Base-by-base conservation (phyloP, 176 grass and related monocot species). In the Aechmea fasciata region DNA sequence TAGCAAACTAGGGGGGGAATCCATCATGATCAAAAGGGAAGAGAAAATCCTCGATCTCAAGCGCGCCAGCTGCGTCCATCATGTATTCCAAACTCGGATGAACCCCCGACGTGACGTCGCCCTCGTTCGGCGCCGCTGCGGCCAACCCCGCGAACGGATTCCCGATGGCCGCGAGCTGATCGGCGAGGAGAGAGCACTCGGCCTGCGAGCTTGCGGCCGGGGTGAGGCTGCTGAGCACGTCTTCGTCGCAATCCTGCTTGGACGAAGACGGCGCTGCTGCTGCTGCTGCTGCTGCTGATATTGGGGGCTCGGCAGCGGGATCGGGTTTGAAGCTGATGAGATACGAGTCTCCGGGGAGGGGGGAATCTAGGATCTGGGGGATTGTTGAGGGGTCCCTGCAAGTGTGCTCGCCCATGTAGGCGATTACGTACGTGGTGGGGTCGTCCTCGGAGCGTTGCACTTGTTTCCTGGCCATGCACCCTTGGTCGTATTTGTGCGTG, bases 331-430 rank as follows among this genome's bases (percentile, higher is more conserved):
- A 97, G 50, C 63, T 87, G 79, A 97, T 83, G 62, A 87, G 29
- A 66, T 82, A 65, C 2, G 47, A 11, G 10, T 10, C 2, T 51
- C n/a, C 24, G 15, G 49, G 41, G 1, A 14, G 20, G 9, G 65
- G 47, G 33, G 73, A 10, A 9, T 47, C 63, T 48, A 84, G 69
- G 83, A 74, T 47, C 64, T 81, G 25, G 9, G 83, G 86, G 63
- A 85, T 52, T 41, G 51, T 81, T 29, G 78, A 72, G 9, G 69
- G 64, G 28, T 79, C 75, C 70, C 52, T 52, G 79, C 93, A 92
- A 11, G 89, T 90, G 79, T 97, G 93, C 25, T 83, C 71, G 22
- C 89, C 86, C 52, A 81, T 83, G 83, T 85, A 92, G 48, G 74
- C 85, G 82, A 92, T 67, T 11, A 20, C 52, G 73, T 24, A 79